Evolutionary conservation across 768 basidiomycete genomes (phyloP).

Genomic region (Russula virescens): DNA sequence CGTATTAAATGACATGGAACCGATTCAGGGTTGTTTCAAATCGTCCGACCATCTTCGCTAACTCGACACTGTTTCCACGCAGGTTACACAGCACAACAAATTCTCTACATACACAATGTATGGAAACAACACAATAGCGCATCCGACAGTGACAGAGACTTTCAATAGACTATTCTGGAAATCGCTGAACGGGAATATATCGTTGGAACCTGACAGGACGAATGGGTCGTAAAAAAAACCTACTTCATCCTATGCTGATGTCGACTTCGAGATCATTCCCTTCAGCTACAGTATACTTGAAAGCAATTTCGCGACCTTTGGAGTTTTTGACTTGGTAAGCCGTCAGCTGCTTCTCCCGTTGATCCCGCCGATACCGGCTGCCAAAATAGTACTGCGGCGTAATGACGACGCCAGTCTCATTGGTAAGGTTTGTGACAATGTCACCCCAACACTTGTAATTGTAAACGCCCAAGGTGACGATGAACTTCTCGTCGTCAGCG

Average conservation of each 20-base stretch:
- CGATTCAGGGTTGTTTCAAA: background rate
- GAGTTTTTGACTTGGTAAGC: background rate
- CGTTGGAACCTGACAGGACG: background rate
- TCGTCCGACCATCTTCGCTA: too few species aligned
- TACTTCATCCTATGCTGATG: background rate
- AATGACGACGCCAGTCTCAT: too few species aligned
- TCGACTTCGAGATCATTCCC: constrained; percentile 1
- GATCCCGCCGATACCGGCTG: too few species aligned
- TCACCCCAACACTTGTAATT: too few species aligned
- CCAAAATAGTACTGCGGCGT: too few species aligned
- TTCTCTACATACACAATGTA: too few species aligned
- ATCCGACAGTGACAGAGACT: background rate
- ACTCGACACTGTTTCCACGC: background rate
- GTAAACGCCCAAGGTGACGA: too few species aligned
- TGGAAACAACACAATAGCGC: background rate
- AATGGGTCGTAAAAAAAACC: background rate
- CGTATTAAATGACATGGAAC: too few species aligned
- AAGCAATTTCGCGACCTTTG: background rate
- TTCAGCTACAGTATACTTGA: background rate
- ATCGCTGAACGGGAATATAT: too few species aligned
- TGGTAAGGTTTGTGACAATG: too few species aligned
- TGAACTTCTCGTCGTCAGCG: too few species aligned
- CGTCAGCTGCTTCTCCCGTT: constrained; percentile 4
- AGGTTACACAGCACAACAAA: background rate
- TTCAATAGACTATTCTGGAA: background rate